Evolutionary conservation across 148 eudicot species (phyloP).

Genomic region (Rhododendron henanense): DNA sequence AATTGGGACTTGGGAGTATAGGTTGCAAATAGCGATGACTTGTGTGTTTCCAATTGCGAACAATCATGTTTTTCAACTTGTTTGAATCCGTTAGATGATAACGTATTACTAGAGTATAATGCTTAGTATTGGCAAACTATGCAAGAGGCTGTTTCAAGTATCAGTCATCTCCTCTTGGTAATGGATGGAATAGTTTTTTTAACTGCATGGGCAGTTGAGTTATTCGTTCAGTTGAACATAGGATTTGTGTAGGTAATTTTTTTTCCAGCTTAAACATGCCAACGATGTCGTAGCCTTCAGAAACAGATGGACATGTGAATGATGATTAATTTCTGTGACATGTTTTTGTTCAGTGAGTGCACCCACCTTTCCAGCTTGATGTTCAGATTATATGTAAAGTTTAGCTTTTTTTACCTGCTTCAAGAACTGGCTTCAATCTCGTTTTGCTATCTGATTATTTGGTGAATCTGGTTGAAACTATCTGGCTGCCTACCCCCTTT

Average conservation of each 20-base stretch:
- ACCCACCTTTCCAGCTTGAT: not conserved
- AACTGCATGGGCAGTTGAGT: not conserved
- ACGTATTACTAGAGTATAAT: not conserved
- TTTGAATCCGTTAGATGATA: not conserved
- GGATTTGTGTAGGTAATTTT: not conserved
- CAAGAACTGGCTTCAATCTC: slow-evolving; percentile 7
- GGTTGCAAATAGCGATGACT: not conserved
- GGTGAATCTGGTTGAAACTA: not conserved
- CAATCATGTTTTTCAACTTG: not conserved
- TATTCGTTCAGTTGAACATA: not conserved
- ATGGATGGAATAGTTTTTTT: not conserved
- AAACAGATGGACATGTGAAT: not conserved
- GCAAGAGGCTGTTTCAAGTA: not conserved
- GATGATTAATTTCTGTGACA: not conserved
- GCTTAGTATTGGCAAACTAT: not conserved
- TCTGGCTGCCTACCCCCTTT: not conserved
- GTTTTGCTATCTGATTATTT: not conserved
- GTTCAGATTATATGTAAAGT: not conserved
- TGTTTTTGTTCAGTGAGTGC: not conserved
- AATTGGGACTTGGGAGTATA: not conserved
- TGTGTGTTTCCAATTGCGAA: not conserved
- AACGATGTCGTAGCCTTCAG: not conserved
- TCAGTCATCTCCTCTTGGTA: not conserved
- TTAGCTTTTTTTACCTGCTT: not conserved
- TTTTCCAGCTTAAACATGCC: not conserved